A percentile compares a stretch with the other conserved stretches of the same genome.
Conservation (phyloP, 768 basidiomycete species). For the Lactifluus rugatus region DNA sequence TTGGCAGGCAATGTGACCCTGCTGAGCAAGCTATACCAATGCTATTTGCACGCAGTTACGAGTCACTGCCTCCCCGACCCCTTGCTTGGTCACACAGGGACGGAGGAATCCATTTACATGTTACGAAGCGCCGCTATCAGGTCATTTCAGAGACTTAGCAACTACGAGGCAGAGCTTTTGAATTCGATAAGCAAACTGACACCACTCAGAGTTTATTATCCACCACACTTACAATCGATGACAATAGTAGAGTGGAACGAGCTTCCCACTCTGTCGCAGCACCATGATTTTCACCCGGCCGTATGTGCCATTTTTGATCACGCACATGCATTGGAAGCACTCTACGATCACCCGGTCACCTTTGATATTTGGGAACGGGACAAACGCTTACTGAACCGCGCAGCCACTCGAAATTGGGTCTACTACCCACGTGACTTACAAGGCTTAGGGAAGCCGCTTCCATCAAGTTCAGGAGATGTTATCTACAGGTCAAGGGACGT, state of each 20-base stretch:
- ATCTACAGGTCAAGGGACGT: background rate
- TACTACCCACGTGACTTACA: conserved; percentile 2
- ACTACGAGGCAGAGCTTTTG: background rate
- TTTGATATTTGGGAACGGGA: background rate
- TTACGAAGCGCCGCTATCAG: conserved; percentile 30
- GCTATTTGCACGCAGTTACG: conserved; percentile 39
- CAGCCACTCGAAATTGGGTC: background rate
- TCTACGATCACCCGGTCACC: background rate
- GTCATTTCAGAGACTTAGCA: conserved; percentile 32
- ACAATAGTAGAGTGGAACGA: background rate
- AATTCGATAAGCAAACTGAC: background rate
- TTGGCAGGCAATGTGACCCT: conserved; percentile 25
- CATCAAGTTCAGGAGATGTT: background rate
- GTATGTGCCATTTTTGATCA: background rate
- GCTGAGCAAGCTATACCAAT: conserved; percentile 28
- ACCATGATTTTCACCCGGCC: background rate
- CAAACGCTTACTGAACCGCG: background rate
- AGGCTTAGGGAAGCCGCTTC: background rate
- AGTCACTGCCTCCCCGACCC: conserved; percentile 36
- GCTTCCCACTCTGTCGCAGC: conserved; percentile 3
- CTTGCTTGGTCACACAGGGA: conserved; percentile 35
- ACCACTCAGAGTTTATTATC: background rate
- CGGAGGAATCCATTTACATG: conserved; percentile 34
- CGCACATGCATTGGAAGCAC: background rate
- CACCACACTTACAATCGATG: background rate